Percentiles rank a stretch among this genome's conserved stretches.
phyloP scores from a whole-genome alignment of 495 filamentous ascomycete species.

The Aspergillus avenaceus region DNA sequence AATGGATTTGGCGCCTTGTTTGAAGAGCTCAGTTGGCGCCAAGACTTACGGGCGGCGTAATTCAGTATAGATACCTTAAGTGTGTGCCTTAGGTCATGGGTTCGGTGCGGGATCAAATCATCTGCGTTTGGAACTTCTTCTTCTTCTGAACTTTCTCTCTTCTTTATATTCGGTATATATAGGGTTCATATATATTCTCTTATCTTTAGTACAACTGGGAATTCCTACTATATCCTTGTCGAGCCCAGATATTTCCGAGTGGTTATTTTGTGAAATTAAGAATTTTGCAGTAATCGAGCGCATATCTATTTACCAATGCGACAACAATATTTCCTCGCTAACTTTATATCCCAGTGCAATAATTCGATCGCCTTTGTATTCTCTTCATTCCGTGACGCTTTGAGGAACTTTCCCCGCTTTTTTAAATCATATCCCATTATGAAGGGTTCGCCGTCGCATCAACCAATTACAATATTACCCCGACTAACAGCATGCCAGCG shows the following conservation, averaged over 20 bases:
- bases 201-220: neutral
- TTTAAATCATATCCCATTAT: conserved; percentile 9
- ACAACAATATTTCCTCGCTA: no score
- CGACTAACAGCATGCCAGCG: conserved; percentile 46
- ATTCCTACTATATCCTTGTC: no score
- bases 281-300: no score
- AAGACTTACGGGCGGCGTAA: conserved; percentile 1
- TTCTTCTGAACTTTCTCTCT: neutral
- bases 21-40: conserved; percentile 1
- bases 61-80: neutral
- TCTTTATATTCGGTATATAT: neutral
- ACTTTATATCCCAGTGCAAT: no score
- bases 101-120: neutral
- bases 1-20: neutral
- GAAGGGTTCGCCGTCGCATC: conserved; percentile 12
- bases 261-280: no score
- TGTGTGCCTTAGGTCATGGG: neutral
- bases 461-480: neutral
- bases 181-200: neutral
- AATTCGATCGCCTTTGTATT: no score
- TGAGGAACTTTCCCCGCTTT: no score
- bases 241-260: no score
- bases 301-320: no score
- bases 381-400: neutral
- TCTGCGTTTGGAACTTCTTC: neutral